Conservation (phyloP, 129 eudicot genomes). For the Calendula officinalis region DNA sequence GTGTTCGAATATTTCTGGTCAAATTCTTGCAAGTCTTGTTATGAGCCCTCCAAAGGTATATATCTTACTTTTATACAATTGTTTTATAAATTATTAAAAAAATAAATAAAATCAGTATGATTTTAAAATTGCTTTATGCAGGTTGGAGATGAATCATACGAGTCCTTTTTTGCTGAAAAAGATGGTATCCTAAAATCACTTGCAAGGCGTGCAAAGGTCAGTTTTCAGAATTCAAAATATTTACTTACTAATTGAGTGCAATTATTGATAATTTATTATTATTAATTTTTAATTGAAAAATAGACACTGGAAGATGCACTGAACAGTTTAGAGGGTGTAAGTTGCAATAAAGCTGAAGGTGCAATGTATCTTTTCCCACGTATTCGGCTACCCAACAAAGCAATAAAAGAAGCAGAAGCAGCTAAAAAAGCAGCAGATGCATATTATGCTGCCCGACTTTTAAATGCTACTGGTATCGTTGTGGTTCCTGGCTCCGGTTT, state of each 20-base stretch:
- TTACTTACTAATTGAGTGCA: neutral
- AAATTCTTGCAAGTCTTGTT: constrained; percentile 93
- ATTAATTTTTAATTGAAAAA: neutral
- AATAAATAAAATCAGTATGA: no score
- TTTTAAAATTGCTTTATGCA: constrained; percentile 28
- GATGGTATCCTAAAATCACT: constrained; percentile 81
- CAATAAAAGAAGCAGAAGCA: constrained; percentile 80
- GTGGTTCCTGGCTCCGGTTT: constrained; percentile 97
- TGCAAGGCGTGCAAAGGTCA: constrained; percentile 94
- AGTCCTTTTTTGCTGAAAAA: constrained; percentile 71
- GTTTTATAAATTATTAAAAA: no score
- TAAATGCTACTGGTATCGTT: constrained; percentile 87
- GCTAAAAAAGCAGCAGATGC: constrained; percentile 80
- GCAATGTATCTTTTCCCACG: constrained; percentile 98
- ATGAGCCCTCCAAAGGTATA: constrained; percentile 97
- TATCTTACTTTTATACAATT: neutral
- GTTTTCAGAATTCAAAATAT: constrained; percentile 14
- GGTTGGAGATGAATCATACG: constrained; percentile 99
- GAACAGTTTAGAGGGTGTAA: constrained; percentile 85
- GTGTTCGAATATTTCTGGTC: constrained; percentile 93
- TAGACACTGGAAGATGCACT: constrained; percentile 87
- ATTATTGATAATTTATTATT: neutral
- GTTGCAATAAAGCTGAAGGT: constrained; percentile 95
- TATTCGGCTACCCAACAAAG: constrained; percentile 72
- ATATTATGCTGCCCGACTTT: constrained; percentile 63